Conservation (phyloP, 805 yeast species). For the Starmerella bombicola region DNA sequence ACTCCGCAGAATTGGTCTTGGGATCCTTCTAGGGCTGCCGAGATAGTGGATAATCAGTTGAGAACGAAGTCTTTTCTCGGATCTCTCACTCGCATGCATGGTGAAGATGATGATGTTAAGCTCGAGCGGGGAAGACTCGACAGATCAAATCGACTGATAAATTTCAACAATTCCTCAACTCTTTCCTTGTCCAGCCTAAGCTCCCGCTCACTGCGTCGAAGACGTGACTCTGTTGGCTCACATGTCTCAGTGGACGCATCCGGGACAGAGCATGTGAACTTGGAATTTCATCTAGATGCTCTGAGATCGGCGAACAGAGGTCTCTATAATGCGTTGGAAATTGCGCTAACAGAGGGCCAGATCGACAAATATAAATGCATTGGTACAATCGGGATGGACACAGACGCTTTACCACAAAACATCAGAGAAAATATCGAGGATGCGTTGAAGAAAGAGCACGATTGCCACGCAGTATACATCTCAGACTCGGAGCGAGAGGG, state of each 20-base stretch:
- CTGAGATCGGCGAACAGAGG: constrained; percentile 77
- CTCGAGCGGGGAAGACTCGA: constrained; percentile 10
- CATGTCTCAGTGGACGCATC: constrained; percentile 3
- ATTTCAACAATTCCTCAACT: not conserved
- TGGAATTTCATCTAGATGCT: constrained; percentile 43
- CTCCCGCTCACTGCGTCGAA: not conserved
- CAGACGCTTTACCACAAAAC: constrained; percentile 56
- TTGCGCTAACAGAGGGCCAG: constrained; percentile 35
- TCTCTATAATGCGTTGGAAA: constrained; percentile 64
- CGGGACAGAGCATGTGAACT: not conserved
- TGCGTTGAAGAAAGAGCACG: constrained; percentile 30
- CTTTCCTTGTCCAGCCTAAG: constrained; percentile 3
- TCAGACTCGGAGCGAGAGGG: constrained; percentile 76
- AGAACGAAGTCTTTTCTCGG: not conserved
- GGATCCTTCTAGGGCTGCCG: not conserved
- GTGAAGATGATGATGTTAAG: constrained; percentile 14
- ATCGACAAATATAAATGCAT: constrained; percentile 49
- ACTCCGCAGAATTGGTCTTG: not conserved
- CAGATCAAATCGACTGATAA: not conserved
- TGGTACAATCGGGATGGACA: constrained; percentile 87
- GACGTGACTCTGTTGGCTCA: constrained; percentile 7
- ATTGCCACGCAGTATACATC: constrained; percentile 55
- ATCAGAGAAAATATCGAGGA: constrained; percentile 44
- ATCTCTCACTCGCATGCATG: not conserved
- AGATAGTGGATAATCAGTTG: constrained; percentile 2